Evolutionary conservation across 305 asterid species (phyloP), one percentile per base, ranked within the genome.

Genomic region (Plantago coronopus): DNA sequence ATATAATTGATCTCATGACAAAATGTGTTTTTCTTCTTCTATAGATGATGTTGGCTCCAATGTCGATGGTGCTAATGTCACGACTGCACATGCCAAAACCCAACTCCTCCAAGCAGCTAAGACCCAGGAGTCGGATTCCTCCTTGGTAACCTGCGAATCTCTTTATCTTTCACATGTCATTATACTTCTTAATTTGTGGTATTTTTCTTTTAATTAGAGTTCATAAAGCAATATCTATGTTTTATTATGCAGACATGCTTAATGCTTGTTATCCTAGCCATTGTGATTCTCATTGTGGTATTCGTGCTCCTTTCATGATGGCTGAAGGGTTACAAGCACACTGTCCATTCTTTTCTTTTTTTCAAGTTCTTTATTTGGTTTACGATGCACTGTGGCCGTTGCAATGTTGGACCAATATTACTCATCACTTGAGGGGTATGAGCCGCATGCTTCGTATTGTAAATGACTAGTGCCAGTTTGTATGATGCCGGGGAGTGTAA

Each of bases 101-200:
- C 96, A 86, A 64, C 96, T 91, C 65, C 76, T 81, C 60, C 85
- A 86, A 81, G 98, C 98, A 37, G 81, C 98, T 46, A 91, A 91
- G 74, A 83, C 89, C 50, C 96, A 91, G 79, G 74, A 69, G 70
- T 85, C 98, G 54, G 86, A 85, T 74, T 91, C 98, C 25, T 91
- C 98, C 48, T 67, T 86, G 87, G 96, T 88, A 78, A 81, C 67
- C 71, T 65, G 16, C 56, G 29, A 19, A 48, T 5, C 17, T 46
- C 34, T 17, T 34, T 14, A 7, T 34, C 27, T 8, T 53, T 53
- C 62, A 34, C 67, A 67, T 38, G 48, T 49, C 49, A 40, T 48
- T 54, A 15, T 53, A 2, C n/a, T 46, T 37, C 19, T 22, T 54
- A 14, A 37, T 22, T 17, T 19, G 44, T 1, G 25, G n/a, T 23